phyloP scores from a whole-genome alignment of 2,329 filamentous ascomycete species.

The Pyrenochaeta sp. region DNA sequence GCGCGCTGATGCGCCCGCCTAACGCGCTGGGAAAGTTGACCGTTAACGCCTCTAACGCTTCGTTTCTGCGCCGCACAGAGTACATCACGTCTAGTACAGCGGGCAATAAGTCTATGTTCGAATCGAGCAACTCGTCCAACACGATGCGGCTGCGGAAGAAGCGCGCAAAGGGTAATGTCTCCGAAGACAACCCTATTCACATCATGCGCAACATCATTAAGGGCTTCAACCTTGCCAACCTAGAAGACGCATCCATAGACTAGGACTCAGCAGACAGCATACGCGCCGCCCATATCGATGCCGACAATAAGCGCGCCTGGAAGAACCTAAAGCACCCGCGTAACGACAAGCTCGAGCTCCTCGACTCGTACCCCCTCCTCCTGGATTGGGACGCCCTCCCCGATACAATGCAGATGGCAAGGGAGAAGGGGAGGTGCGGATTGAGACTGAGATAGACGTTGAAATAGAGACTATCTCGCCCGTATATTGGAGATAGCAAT shows the following conservation, averaged over 20 bases:
- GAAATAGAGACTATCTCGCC: too few relatives aligned
- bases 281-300: constrained; percentile 61
- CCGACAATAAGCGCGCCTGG: constrained; percentile 67
- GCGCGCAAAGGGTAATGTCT: constrained; percentile 47
- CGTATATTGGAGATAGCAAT: too few relatives aligned
- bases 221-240: constrained; percentile 71
- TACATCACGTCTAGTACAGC: constrained; percentile 75
- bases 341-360: constrained; percentile 64
- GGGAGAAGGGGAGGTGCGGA: too few relatives aligned
- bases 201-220: constrained; percentile 69
- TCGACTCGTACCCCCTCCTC: constrained; percentile 68
- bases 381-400: constrained; percentile 69
- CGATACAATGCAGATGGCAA: too few relatives aligned
- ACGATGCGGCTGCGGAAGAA: constrained; percentile 52
- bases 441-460: too few relatives aligned
- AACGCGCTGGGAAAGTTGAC: constrained; percentile 86
- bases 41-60: constrained; percentile 79
- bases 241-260: constrained; percentile 71
- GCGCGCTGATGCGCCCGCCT: constrained; percentile 81
- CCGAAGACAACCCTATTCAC: constrained; percentile 67
- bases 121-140: constrained; percentile 61
- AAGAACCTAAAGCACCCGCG: constrained; percentile 66
- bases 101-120: constrained; percentile 55
- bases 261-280: constrained; percentile 68
- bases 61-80: constrained; percentile 94